These are phyloP conservation scores for Nigrospora osmanthi DNA, from an alignment of 2,329 filamentous ascomycete species.

Conservation along the genomic window DNA sequence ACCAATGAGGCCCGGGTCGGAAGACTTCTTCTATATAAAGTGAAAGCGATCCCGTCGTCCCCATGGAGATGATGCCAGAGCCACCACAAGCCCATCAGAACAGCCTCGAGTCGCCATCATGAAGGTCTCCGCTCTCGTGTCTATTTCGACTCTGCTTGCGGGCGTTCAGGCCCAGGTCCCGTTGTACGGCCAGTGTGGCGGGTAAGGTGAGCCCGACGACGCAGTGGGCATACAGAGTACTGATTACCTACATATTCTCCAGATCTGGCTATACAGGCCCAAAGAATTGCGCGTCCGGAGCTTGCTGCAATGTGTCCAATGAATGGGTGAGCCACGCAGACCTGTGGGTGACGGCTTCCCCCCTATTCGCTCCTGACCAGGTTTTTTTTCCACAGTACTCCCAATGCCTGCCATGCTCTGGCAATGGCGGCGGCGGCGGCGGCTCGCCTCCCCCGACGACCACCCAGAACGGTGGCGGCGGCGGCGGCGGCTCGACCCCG, in stretches of 20 bases:
- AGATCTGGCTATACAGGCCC: not conserved
- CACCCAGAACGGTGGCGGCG: not conserved
- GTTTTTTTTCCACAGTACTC: not conserved
- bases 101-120: not conserved
- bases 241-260: not conserved
- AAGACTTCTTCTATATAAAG: too few species aligned
- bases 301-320: not conserved
- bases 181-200: not conserved
- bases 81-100: too few species aligned
- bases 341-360: not conserved
- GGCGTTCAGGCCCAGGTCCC: not conserved
- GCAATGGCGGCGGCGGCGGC: not conserved
- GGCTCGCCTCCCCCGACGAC: not conserved
- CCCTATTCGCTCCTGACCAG: not conserved
- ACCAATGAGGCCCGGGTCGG: too few species aligned
- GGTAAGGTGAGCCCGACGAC: not conserved
- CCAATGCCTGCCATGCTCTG: not conserved
- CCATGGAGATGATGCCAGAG: too few species aligned
- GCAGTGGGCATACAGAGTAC: not conserved
- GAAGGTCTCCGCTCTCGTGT: not conserved
- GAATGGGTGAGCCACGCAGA: not conserved
- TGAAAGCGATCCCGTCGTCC: too few species aligned
- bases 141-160: not conserved
- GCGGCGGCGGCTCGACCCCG: slow-evolving; percentile 1
- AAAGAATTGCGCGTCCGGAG: not conserved